These are phyloP conservation scores for Roridomyces roridus DNA, from an alignment of 768 basidiomycete genomes.

Conservation along the genomic window DNA sequence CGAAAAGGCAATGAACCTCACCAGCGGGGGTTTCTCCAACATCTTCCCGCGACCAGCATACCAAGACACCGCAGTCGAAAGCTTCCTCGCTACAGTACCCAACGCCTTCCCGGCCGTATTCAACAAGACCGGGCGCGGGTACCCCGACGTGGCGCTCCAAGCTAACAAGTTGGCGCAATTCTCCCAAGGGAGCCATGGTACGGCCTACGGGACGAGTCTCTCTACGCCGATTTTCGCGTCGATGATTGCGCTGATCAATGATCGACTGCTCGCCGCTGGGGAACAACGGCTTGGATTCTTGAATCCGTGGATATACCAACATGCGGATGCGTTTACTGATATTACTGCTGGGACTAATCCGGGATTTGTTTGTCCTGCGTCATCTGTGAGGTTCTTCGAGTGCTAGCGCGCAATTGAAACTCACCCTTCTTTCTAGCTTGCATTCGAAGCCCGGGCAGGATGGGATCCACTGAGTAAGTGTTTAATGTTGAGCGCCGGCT, in stretches of 20 bases:
- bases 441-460: neutral
- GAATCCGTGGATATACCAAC: too few relatives aligned
- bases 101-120: conserved; percentile 9
- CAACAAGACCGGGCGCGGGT: conserved; percentile 21
- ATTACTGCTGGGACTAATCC: too few relatives aligned
- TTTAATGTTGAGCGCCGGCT: too few relatives aligned
- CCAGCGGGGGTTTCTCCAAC: conserved; percentile 48
- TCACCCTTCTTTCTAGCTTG: too few relatives aligned
- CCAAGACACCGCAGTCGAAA: conserved; percentile 32
- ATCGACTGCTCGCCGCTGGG: conserved; percentile 38
- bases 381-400: too few relatives aligned
- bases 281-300: too few relatives aligned
- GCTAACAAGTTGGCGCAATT: neutral
- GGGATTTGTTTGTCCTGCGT: too few relatives aligned
- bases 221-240: conserved; percentile 49
- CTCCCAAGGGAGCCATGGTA: neutral
- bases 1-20: conserved; percentile 6
- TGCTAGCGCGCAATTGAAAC: too few relatives aligned
- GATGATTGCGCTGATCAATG: conserved; percentile 50
- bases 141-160: conserved; percentile 24
- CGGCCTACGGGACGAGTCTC: conserved; percentile 48
- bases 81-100: conserved; percentile 27
- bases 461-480: conserved; percentile 5
- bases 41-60: conserved; percentile 41
- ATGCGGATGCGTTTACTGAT: too few relatives aligned